phyloP scores from a whole-genome alignment of 768 basidiomycete species.

The Daedaleopsis nitida region DNA sequence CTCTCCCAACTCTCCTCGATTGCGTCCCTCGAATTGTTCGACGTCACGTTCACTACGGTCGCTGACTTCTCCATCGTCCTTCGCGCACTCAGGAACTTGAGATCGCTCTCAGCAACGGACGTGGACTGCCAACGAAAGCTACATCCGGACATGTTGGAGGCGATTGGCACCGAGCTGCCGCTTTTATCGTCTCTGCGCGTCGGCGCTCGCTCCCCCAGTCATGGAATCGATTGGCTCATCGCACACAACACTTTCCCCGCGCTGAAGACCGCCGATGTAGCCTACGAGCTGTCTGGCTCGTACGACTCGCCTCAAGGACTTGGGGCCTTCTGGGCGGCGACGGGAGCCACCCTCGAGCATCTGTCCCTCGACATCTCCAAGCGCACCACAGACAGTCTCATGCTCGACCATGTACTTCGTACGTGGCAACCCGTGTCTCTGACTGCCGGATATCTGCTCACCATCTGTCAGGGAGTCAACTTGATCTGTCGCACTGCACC shows the following conservation, averaged over 20 bases:
- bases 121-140: constrained; percentile 12
- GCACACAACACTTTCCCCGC: constrained; percentile 3
- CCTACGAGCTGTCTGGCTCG: constrained; percentile 8
- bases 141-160: not conserved
- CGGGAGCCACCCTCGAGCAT: constrained; percentile 7
- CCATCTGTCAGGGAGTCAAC: not conserved
- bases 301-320: not conserved
- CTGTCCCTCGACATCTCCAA: constrained; percentile 10
- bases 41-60: constrained; percentile 15
- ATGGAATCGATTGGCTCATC: constrained; percentile 10
- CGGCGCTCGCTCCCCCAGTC: not conserved
- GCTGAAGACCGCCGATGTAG: not conserved
- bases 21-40: constrained; percentile 8
- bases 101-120: constrained; percentile 1
- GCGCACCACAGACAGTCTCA: not conserved
- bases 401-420: constrained; percentile 8
- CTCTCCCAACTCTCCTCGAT: constrained; percentile 9
- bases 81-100: constrained; percentile 3
- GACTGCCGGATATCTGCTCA: not conserved
- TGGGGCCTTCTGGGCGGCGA: constrained; percentile 6
- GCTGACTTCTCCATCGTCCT: constrained; percentile 16
- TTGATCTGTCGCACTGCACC: constrained; percentile 13
- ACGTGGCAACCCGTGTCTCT: not conserved
- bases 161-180: constrained; percentile 3
- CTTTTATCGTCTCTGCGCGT: constrained; percentile 4